Evolutionary conservation across 2,329 filamentous ascomycete genomes (phyloP), one percentile per base, ranked within the genome.

Genomic region (Colletotrichum somersetense): DNA sequence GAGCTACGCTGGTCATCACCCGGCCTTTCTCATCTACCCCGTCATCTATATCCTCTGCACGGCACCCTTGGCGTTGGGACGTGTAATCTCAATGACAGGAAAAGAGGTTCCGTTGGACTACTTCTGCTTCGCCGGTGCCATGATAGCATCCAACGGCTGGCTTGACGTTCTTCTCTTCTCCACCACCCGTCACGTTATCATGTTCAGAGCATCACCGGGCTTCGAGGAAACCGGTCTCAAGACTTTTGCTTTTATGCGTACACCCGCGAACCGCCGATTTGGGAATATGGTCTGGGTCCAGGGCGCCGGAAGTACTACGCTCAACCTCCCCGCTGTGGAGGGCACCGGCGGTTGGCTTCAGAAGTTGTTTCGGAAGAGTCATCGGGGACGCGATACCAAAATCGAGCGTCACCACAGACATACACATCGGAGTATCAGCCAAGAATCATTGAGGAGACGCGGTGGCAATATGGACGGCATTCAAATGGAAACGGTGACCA

Each of bases 21-120:
- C 70, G 3, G 70, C 70, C 4, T 87, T 91, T 74, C 88, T 91
- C 38, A 82, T 89, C 5, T 92, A 92, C 74, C 90, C 90, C 0
- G 74, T 90, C 67, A 88, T 91, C 74, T 91, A 91, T 76, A 84
- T 91, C 35, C 74, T 91, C 30, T 89, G 89, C 78, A 92, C 89
- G 0, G 82, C 89, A 0, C 90, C 90, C 0, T 81, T 91, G 2
- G 89, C 89, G 10, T 83, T 87, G 0, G 87, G 88, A 26, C 86
- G 89, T 70, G 89, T 91, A 78, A 85, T 85, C 57, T 83, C 84
- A 56, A 89, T 91, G 85, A 83, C 86, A 0, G 85, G 87, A 2
- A 77, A 80, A 33, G 42, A 79, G 0, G 81, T 88, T 18, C 82
- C 86, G 0, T 78, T 86, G 1, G 75, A 77, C 1, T 89, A 87